Conservation (phyloP, 2,329 filamentous ascomycete species). For the Ambrosiella beaveri region DNA sequence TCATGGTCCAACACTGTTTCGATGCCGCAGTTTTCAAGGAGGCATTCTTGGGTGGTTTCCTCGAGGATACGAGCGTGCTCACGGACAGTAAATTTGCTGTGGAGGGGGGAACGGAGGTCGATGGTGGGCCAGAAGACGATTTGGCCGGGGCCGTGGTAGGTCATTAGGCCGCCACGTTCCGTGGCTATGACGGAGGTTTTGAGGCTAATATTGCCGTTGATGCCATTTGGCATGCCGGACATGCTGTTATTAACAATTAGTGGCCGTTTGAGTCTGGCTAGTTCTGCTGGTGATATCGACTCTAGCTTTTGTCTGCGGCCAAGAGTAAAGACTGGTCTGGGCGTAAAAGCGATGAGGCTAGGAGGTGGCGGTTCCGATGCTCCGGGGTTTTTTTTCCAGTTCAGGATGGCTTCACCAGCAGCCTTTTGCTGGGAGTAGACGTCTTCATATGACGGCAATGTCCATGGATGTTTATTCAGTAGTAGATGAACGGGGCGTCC, state of each 20-base stretch:
- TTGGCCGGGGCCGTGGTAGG: constrained; percentile 90
- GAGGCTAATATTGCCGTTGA: no score
- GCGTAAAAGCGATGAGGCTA: constrained; percentile 66
- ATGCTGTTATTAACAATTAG: constrained; percentile 16
- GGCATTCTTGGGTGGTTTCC: constrained; percentile 50
- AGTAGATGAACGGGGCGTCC: no score
- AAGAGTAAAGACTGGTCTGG: constrained; percentile 71
- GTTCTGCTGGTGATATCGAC: constrained; percentile 30
- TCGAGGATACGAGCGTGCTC: constrained; percentile 69
- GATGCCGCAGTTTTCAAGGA: constrained; percentile 40
- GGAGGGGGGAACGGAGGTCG: constrained; percentile 47
- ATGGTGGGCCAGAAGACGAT: constrained; percentile 81
- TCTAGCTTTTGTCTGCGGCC: constrained; percentile 54
- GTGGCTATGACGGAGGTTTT: constrained; percentile 40
- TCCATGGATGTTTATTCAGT: no score
- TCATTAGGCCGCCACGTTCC: constrained; percentile 75
- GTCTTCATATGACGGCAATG: no score
- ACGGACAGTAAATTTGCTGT: constrained; percentile 47
- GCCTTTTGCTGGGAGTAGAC: constrained; percentile 15
- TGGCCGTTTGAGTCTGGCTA: constrained; percentile 25
- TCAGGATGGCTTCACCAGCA: constrained; percentile 20
- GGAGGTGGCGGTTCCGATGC: constrained; percentile 32
- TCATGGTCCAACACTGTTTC: constrained; percentile 44
- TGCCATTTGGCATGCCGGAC: no score
- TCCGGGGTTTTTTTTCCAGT: constrained; percentile 20